Base-by-base conservation (phyloP, 768 basidiomycete species). In the Phaeolepiota aurea region DNA sequence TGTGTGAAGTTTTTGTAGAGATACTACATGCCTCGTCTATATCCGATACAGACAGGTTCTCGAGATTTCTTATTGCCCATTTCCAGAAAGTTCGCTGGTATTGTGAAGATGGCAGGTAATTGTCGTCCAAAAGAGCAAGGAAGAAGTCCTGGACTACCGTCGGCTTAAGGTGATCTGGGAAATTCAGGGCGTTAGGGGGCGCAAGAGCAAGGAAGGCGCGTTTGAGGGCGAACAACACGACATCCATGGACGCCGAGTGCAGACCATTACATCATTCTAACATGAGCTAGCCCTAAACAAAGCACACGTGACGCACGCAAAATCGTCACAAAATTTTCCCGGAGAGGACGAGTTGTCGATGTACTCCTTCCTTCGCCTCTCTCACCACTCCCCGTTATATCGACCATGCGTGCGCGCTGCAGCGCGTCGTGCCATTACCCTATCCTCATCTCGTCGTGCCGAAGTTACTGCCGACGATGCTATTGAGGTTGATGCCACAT, bases 41-140 rank as follows among this genome's bases (percentile, higher is more conserved):
- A 21, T 16, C n/a, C 13, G 32, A 57, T 14, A 48, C 41, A 35
- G 53, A 41, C 44, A 71, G 41, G 10, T 49, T 50, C 56, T 87
- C 86, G 25, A 88, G 61, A 25, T 64, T 54, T 15, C 55, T 51
- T 14, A 87, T 71, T 1, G 64, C 66, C 74, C 79, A 81, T 58
- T 87, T 88, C 84, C 84, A 88, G 53, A 87, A 89, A 2, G 54
- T 44, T 36, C 62, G 62, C 45, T 82, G 83, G 47, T 82, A 86
- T 47, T 74, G 65, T 13, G 48, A 45, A 0, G 85, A 80, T 0
- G 85, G 83, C 3, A 84, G 73, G 49, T 79, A 86, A 4, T 57
- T 45, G 48, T 71, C 68, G 5, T 70, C 50, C 13, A 87, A 59
- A 37, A 89, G 50, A 19, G 65, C 51, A 41, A 87, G 52, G 15